Evolutionary conservation across 2,329 filamentous ascomycete genomes (phyloP).

Genomic region (Parastagonospora avenae): DNA sequence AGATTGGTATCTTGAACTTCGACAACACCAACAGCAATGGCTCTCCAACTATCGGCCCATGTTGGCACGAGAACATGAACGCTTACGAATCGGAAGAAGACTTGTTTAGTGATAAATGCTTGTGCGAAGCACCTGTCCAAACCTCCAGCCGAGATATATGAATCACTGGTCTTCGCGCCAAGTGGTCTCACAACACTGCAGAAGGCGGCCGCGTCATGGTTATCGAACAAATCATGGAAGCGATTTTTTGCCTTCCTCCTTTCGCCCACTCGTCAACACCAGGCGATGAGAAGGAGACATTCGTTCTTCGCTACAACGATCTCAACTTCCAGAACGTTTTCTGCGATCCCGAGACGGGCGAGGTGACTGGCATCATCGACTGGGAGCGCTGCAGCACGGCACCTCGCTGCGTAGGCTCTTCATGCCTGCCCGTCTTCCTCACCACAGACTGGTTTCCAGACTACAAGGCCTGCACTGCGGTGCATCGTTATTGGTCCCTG

Average conservation of each 20-base stretch:
- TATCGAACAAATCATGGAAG: neutral
- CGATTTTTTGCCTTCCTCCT: neutral
- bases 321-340: constrained; percentile 32
- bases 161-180: constrained; percentile 8
- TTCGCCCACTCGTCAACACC: neutral
- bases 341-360: constrained; percentile 19
- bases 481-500: neutral
- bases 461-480: neutral
- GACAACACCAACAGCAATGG: constrained; percentile 14
- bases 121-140: constrained; percentile 3
- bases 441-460: constrained; percentile 7
- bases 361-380: constrained; percentile 21
- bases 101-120: neutral
- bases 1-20: constrained; percentile 11
- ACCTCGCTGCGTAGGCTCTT: constrained; percentile 15
- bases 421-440: constrained; percentile 13
- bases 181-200: no score
- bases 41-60: constrained; percentile 7
- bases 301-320: constrained; percentile 23
- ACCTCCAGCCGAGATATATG: no score
- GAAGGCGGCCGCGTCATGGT: no score
- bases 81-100: neutral
- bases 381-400: constrained; percentile 13
- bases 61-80: neutral
- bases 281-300: constrained; percentile 16